Conservation (phyloP, 495 filamentous ascomycete genomes). For the Penicillium macrosclerotiorum region DNA sequence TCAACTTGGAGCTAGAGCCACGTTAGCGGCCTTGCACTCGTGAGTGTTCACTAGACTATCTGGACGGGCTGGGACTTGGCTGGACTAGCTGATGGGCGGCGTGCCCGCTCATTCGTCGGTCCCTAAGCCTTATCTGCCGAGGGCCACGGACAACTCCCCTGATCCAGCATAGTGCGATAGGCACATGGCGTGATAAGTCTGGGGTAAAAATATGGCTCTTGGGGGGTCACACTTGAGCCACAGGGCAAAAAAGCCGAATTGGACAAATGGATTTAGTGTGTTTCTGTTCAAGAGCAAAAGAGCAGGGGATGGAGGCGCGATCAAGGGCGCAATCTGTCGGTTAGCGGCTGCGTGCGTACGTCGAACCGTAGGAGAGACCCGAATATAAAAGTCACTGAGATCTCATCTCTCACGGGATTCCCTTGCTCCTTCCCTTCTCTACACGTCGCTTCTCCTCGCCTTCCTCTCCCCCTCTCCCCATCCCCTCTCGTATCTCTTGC, state of each 20-base stretch:
- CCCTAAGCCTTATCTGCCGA: constrained; percentile 9
- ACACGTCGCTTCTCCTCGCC: neutral
- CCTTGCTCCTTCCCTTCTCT: neutral
- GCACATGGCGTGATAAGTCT: constrained; percentile 13
- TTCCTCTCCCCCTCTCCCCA: neutral
- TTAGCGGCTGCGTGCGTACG: too few species aligned
- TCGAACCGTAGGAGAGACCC: too few species aligned
- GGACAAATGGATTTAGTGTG: too few species aligned
- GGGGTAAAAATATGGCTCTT: constrained; percentile 12
- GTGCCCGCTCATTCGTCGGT: constrained; percentile 3
- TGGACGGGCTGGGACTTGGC: neutral
- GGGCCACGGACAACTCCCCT: constrained; percentile 2
- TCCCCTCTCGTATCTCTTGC: neutral
- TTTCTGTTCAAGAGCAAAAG: too few species aligned
- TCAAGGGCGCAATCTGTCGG: too few species aligned
- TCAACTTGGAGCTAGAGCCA: neutral
- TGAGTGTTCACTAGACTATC: neutral
- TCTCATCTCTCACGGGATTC: neutral
- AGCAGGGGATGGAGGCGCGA: too few species aligned
- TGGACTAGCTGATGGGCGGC: neutral
- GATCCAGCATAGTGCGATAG: neutral
- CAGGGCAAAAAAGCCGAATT: too few species aligned
- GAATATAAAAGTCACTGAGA: too few species aligned
- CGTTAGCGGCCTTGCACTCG: too few species aligned
- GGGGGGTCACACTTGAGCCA: too few species aligned